Conservation (phyloP, 2,329 filamentous ascomycete genomes). For the Aspergillus tubingensis region DNA sequence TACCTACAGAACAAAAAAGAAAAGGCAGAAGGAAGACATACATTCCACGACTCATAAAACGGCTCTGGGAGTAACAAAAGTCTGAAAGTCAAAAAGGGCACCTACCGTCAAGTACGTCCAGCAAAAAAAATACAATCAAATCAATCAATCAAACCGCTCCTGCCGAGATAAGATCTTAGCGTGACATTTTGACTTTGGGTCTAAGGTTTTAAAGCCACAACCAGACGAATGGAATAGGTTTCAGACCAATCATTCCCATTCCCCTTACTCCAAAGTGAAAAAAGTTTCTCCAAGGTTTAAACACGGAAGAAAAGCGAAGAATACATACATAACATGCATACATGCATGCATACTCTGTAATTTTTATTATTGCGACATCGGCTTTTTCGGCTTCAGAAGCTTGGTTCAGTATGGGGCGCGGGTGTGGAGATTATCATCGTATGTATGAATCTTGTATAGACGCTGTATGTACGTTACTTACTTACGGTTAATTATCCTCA, state of each 20-base stretch:
- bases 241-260: too few species aligned
- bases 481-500: neutral
- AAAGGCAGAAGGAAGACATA: too few species aligned
- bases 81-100: neutral
- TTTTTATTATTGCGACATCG: slow-evolving; percentile 23
- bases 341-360: too few species aligned
- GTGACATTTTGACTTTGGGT: slow-evolving; percentile 14
- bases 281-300: neutral
- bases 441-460: neutral
- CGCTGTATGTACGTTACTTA: neutral
- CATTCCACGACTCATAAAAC: too few species aligned
- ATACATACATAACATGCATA: neutral
- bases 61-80: too few species aligned
- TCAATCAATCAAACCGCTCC: neutral
- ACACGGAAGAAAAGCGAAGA: neutral
- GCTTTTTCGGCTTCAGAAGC: slow-evolving; percentile 14
- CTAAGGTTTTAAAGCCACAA: neutral
- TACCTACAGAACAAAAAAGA: too few species aligned
- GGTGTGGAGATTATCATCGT: slow-evolving; percentile 1
- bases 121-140: too few species aligned
- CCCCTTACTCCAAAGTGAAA: neutral
- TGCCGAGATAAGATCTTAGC: slow-evolving; percentile 30
- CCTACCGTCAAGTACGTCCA: neutral
- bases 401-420: neutral
- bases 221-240: neutral